Evolutionary conservation across 2,329 filamentous ascomycete genomes (phyloP), one percentile per base, ranked within the genome.

Genomic region (Ceratocystis variospora): DNA sequence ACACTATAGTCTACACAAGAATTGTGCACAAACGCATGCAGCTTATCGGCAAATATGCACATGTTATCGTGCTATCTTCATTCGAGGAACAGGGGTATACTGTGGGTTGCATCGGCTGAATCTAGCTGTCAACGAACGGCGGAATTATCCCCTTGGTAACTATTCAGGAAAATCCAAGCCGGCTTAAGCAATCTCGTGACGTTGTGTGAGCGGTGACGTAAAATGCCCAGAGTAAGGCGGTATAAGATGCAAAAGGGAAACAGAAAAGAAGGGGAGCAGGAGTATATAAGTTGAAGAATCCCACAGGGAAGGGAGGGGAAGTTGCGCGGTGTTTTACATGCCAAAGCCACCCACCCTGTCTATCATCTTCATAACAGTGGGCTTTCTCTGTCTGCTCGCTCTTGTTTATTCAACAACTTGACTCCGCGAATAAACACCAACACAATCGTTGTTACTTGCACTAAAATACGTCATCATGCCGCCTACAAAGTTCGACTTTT

Each of bases 401-500:
- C 31, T 15, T 50, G 19, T 37, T 50, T 63, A 12, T 44, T 25
- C 25, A 28, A 25, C 6, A 10, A 48, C 28, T 15, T 5, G 5
- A 12, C 12, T 15, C 37, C 4, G 5, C 37, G 10, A 41, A 33
- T 46, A 10, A 48, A 63, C 61, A 63, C 53, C 53, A 5, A 6
- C 17, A 33, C 55, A 8, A 17, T 22, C 55, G 33, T 37, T 12
- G 10, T 31, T 25, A 5, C 17, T 37, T 37, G 28, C 5, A 6
- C 19, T 59, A 28, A 8, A 28, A 17, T 59, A 59, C 28, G 28
- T 67, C 28, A 61, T 48, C 15, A 83, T 83, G 81, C 79, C 80
- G 7, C 75, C 79, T 67, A 82, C 80, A 3, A 70, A 75, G 0
- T 83, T 83, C 67, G 73, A 75, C 44, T 73, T 78, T 25, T 72